Evolutionary conservation across 2,329 filamentous ascomycete genomes (phyloP), one percentile per base, ranked within the genome.

Genomic region (Exserohilum turcica): DNA sequence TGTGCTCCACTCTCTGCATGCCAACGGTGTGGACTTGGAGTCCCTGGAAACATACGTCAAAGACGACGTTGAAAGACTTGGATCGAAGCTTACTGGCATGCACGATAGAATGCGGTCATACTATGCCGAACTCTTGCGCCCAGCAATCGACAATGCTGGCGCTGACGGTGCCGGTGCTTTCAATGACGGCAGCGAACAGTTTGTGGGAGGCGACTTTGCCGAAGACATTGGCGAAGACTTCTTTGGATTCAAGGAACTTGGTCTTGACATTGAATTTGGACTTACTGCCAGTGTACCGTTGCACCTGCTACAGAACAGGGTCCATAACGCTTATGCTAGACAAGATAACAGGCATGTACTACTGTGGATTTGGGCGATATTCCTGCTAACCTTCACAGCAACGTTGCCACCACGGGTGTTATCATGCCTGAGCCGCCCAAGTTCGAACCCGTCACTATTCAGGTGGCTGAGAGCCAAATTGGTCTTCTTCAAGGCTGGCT

Each of bases 201-300:
- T 97, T 65, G 87, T 97, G 42, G 91, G 90, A 39, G 94, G 94
- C 57, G 94, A 99, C 74, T 99, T 99, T 73, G 94, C 94, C 0
- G 94, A 97, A 72, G 94, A 99, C 65, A 89, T 99, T 10, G 93
- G 92, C 56, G 94, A 99, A 79, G 94, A 99, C 77, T 99, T 97
- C 83, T 99, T 99, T 69, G 94, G 94, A 24, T 97, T 99, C 84
- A 92, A 92, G 71, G 92, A 96, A 55, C 84, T 99, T 39, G 94
- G 94, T 37, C 83, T 99, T 52, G 92, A 96, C 67, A 88, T 87
- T 64, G 94, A 99, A 72, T 89, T 97, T 71, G 92, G 92, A 15
- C 88, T 93, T 28, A 89, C 89, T 62, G 84, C 97, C 56, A 92
- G 90, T 47, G 94, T 99, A 31, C 94, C 95, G 19, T 82, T 99